These are phyloP conservation scores for Gastrolobium villosum DNA, from an alignment of 306 rosid species.

Conservation along the genomic window DNA sequence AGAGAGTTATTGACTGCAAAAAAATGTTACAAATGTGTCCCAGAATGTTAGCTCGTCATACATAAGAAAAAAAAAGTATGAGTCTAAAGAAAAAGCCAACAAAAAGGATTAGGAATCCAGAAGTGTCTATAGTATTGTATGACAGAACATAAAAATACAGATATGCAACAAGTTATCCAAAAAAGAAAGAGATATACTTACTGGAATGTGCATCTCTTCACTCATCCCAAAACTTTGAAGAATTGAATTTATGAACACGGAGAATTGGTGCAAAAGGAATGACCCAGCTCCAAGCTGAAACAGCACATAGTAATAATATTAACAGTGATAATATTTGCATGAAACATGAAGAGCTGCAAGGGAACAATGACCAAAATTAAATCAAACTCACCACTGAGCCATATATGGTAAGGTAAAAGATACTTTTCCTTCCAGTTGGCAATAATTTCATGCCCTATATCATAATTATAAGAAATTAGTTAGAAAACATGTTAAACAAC, in stretches of 20 bases:
- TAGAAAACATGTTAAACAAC: constrained; percentile 29
- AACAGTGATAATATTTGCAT: background rate
- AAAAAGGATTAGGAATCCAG: constrained; percentile 14
- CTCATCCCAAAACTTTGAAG: constrained; percentile 75
- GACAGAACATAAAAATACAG: constrained; percentile 1
- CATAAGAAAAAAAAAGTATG: background rate
- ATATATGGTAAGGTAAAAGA: constrained; percentile 71
- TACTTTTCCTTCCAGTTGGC: constrained; percentile 86
- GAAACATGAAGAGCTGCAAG: constrained; percentile 36
- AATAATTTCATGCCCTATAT: constrained; percentile 86
- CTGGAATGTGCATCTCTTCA: constrained; percentile 91
- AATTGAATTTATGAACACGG: constrained; percentile 69
- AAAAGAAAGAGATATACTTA: constrained; percentile 50
- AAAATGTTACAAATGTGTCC: constrained; percentile 1
- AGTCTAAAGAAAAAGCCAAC: background rate
- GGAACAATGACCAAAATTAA: constrained; percentile 26
- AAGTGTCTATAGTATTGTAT: constrained; percentile 4
- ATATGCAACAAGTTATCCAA: constrained; percentile 30
- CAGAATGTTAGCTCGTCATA: background rate
- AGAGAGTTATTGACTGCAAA: background rate
- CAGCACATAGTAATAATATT: constrained; percentile 34
- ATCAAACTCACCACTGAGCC: constrained; percentile 78
- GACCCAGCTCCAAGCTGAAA: constrained; percentile 88
- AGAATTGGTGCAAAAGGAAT: constrained; percentile 70
- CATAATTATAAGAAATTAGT: constrained; percentile 32